These are phyloP conservation scores for Flaveria bidentis DNA, from an alignment of 129 eudicot species.

Conservation along the genomic window DNA sequence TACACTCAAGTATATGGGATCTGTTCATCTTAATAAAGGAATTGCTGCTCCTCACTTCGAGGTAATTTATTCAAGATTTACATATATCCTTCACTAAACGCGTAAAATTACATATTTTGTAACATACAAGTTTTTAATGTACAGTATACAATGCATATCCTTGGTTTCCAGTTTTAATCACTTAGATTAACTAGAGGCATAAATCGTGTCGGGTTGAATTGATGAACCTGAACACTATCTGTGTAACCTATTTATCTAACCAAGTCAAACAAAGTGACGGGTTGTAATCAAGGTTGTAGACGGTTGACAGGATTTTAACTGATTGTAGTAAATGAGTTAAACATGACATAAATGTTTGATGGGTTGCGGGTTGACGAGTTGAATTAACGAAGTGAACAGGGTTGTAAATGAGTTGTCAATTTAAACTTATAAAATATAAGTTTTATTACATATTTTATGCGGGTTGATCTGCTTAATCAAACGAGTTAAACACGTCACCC, in stretches of 20 bases:
- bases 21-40: conserved; percentile 64
- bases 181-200: not conserved
- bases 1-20: conserved; percentile 63
- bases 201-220: not conserved
- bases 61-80: conserved; percentile 37
- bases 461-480: not conserved
- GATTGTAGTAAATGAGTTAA: not conserved
- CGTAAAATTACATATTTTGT: no score
- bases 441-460: not conserved
- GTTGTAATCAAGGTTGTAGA: no score
- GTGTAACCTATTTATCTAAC: not conserved
- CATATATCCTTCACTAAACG: no score
- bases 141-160: no score
- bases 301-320: no score
- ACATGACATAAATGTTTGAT: not conserved
- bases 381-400: not conserved
- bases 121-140: no score
- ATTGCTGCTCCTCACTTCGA: conserved; percentile 60
- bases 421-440: not conserved
- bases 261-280: no score
- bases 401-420: not conserved
- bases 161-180: not conserved
- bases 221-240: not conserved
- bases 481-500: not conserved
- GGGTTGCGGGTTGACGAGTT: not conserved